phyloP scores from a whole-genome alignment of 495 filamentous ascomycete genomes.

The Aspergillus leporis region DNA sequence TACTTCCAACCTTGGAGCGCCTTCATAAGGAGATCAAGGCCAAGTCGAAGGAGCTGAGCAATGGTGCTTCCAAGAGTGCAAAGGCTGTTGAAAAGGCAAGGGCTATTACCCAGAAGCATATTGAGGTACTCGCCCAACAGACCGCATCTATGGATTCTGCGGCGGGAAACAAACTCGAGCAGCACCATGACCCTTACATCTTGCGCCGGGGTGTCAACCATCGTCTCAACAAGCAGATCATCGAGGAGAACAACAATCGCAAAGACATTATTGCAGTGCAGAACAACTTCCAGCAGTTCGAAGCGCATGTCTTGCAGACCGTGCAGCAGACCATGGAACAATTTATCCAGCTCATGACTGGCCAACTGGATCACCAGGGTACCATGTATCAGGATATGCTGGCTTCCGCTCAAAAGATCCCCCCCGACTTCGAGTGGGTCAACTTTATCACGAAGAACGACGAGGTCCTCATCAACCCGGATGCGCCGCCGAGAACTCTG shows the following conservation, averaged over 20 bases:
- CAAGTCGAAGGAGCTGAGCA: constrained; percentile 82
- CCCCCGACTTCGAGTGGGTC: constrained; percentile 90
- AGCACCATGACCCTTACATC: constrained; percentile 83
- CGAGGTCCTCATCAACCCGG: constrained; percentile 76
- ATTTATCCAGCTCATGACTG: constrained; percentile 73
- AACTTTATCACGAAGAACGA: constrained; percentile 71
- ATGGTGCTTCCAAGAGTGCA: constrained; percentile 80
- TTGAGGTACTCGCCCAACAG: constrained; percentile 86
- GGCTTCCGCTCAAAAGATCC: constrained; percentile 71
- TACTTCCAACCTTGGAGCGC: constrained; percentile 84
- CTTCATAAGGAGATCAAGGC: constrained; percentile 95
- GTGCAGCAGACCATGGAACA: constrained; percentile 77
- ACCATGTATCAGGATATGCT: constrained; percentile 83
- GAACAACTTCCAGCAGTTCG: constrained; percentile 84
- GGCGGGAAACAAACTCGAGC: constrained; percentile 61
- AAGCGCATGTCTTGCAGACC: constrained; percentile 79
- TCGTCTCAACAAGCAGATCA: constrained; percentile 84
- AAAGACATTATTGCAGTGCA: constrained; percentile 88
- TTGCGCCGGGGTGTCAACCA: constrained; percentile 77
- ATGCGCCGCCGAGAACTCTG: constrained; percentile 67
- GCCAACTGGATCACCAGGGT: constrained; percentile 78
- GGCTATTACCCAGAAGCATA: constrained; percentile 85
- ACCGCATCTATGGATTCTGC: constrained; percentile 72
- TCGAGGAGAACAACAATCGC: constrained; percentile 92
- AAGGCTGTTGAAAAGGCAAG: constrained; percentile 93